Base-by-base conservation (phyloP, 495 filamentous ascomycete genomes). In the Lasiosphaeris hirsuta region DNA sequence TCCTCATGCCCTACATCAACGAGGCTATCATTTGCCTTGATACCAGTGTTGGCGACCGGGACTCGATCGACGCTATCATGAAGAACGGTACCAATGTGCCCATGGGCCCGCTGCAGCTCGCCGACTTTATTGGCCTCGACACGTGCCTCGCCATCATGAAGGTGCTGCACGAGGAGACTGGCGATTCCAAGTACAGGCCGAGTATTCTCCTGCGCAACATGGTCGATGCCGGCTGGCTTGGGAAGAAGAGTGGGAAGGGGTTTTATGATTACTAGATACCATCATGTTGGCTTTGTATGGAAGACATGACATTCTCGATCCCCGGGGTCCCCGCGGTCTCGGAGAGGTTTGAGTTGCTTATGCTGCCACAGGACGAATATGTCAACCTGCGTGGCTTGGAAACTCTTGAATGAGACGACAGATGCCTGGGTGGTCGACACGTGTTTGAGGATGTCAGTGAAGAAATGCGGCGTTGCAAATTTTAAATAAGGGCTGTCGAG, bases 1-100 rank as follows among this genome's bases (percentile, higher is more conserved):
- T 99, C 49, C 75, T 99, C 60, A 97, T 99, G 94, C 94, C 94
- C 0, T 99, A 99, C 69, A 96, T 99, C 76, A 99, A 99, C 70
- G 94, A 99, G 75, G 94, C 94, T 2, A 79, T 99, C 38, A 96
- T 96, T 57, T 99, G 94, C 72, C 77, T 99, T 7, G 94, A 99
- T 70, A 97, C 94, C 1, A 90, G 90, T 2, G 84, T 99, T 2
- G 94, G 95, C 13, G 76, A 77, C 53, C 86, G 87, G 54, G 90
- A 97, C 56, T 87, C 92, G 61, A 97, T 99, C 57, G 94, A 99
- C 69, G 87, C 78, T 57, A 97, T 99, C 63, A 99, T 99, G 94
- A 97, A 96, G 83, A 96, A 96, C 61, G 94, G 94, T 34, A 97
- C 94, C 14, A 96, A 96, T 71, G 94, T 97, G 46, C 94, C 95